These are phyloP conservation scores for Raddia distichophylla DNA, from an alignment of 176 grass and related monocot genomes.

Conservation along the genomic window DNA sequence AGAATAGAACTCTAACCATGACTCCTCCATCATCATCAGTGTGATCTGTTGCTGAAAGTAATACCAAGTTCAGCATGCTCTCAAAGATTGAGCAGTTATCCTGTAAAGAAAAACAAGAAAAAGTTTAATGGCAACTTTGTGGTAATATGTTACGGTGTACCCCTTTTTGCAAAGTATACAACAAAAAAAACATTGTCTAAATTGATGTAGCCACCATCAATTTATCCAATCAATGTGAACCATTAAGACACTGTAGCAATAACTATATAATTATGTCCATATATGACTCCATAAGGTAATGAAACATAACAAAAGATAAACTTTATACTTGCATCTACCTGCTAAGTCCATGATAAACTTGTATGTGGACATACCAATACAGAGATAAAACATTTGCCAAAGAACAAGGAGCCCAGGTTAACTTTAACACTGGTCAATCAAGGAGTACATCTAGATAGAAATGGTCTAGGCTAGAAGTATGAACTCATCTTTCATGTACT, in stretches of 20 bases:
- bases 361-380: background rate
- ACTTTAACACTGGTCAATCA: background rate
- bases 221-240: conserved; percentile 35
- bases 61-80: conserved; percentile 55
- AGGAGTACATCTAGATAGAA: conserved; percentile 3
- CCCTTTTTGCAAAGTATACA: background rate
- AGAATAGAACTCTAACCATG: conserved; percentile 55
- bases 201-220: background rate
- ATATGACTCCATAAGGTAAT: background rate
- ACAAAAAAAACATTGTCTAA: conserved; percentile 19
- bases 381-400: conserved; percentile 20
- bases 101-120: conserved; percentile 46
- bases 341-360: conserved; percentile 7
- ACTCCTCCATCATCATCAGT: conserved; percentile 48
- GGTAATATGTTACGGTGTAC: background rate
- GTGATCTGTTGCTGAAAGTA: conserved; percentile 39
- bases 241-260: background rate
- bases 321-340: conserved; percentile 3
- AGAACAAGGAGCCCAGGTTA: conserved; percentile 9
- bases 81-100: conserved; percentile 63
- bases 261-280: conserved; percentile 11
- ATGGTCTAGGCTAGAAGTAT: conserved; percentile 7
- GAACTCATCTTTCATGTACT: conserved; percentile 15
- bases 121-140: conserved; percentile 3
- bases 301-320: conserved; percentile 15